Base-by-base conservation (phyloP, 129 eudicot species). In the Saposhnikovia divaricata region DNA sequence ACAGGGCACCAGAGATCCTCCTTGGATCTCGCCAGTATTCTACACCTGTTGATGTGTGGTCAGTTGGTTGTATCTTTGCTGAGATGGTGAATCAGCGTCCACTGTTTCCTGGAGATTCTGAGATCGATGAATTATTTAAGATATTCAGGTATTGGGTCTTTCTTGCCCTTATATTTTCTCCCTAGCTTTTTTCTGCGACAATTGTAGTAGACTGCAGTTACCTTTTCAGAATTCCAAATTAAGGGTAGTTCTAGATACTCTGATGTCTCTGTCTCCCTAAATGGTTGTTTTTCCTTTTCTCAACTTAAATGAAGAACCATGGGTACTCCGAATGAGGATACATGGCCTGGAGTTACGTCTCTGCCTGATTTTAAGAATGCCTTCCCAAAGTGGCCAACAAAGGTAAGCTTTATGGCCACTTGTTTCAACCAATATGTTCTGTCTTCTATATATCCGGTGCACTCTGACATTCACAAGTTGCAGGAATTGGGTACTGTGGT, bases 21-120 rank as follows among this genome's bases (percentile, higher is more conserved):
- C 97, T 95, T 55, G 97, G 97, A 76, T 87, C 92, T 18, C 96
- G 87, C 65, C 91, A 92, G 82, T 95, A 95, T 81, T 92, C 97
- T 31, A 95, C 98, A 75, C 97, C 98, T 43, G 98, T 95, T 74
- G 98, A 95, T 84, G 87, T 95, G 76, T 95, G 98, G 97, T 95
- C 98, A 25, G 91, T 92, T 51, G 98, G 98, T 77, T 95, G 98
- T 79, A 95, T 95, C 80, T 95, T 95, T 86, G 98, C 97, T 82
- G 98, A 95, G 81, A 95, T 95, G 98, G 96, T 92, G 79, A 95
- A 87, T 79, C 92, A 85, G 83, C 82, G 77, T 46, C 97, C 98
- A 31, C 85, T 95, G 83, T 95, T 95, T 88, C 98, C 97, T 9
- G 98, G 98, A 37, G 97, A 92, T 80, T 92, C 98, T 76, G 98